Base-by-base conservation (phyloP, 1,284 basidiomycete species). In the Pyrrhoderma lamaoense region DNA sequence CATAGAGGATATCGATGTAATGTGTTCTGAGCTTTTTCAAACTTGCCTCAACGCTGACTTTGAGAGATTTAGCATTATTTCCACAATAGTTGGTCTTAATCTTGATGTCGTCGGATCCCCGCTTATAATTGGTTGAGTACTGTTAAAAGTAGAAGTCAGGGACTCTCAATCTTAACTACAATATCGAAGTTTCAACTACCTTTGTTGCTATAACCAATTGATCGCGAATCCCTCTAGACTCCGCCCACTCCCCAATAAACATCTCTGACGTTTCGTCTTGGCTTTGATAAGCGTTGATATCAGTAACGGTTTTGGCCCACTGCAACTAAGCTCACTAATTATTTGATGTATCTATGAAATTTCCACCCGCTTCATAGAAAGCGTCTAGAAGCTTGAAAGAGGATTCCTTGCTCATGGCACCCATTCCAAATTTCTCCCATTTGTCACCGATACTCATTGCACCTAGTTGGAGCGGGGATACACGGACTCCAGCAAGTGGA, bases 1-100 rank as follows among this genome's bases (percentile, higher is more conserved):
- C 61, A 62, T 79, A 80, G 23, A 75, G 60, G 21, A 77, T 65
- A 56, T 78, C 76, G 58, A 78, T 71, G 56, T 79, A 82, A 36
- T 62, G 59, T 9, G 80, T 82, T 21, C 76, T 69, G 5, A 82
- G 69, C 58, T 79, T 81, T 62, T 75, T 74, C 51, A 82, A 67
- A 19, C 74, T 75, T 1, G 61, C 70, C 22, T 67, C 65, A 35
- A 79, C 64, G 39, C 70, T 71, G 35, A 73, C 39, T 49, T 71
- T 67, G 53, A 80, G 51, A 0, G 70, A 68, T 57, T 77, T 76
- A 48, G 61, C 42, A 51, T 66, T 71, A 62, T 80, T 81, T 1
- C 78, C 79, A 3, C 58, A 59, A 57, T 73, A 79, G 47, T 70
- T 61, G 4, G 65, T 59, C 51, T 74, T 69, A 44, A 74, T 69